A percentile compares a stretch with the other conserved stretches of the same genome.
These are phyloP conservation scores for Candida lessepsii DNA, from an alignment of 805 yeast species.

Conservation along the genomic window DNA sequence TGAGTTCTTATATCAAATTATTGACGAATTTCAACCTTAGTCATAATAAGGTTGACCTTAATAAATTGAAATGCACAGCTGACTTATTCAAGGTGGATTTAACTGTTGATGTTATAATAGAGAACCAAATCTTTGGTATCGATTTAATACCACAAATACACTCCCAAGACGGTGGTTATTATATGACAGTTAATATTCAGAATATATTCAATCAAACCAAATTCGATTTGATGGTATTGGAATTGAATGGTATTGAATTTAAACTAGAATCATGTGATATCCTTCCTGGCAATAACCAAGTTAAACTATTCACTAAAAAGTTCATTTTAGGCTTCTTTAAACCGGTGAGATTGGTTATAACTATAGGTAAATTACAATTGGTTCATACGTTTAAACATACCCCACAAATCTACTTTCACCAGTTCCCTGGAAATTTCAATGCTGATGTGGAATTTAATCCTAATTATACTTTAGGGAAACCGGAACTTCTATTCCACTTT, in stretches of 20 bases:
- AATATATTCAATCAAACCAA: conserved; percentile 28
- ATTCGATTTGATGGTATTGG: conserved; percentile 22
- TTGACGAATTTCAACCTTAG: conserved; percentile 29
- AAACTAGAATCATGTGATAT: conserved; percentile 1
- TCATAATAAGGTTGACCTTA: conserved; percentile 22
- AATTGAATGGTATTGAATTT: conserved; percentile 18
- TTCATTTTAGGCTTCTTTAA: conserved; percentile 23
- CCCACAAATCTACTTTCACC: conserved; percentile 8
- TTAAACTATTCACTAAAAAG: conserved; percentile 13
- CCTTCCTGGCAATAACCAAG: neutral
- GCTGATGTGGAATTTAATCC: conserved; percentile 4
- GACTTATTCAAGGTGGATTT: conserved; percentile 15
- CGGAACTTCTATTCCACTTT: conserved; percentile 9
- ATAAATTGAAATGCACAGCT: conserved; percentile 17
- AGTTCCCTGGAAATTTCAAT: conserved; percentile 6
- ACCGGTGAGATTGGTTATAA: conserved; percentile 17
- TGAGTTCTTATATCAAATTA: conserved; percentile 41
- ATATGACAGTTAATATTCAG: conserved; percentile 30
- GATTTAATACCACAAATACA: conserved; percentile 37
- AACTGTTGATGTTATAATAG: conserved; percentile 19
- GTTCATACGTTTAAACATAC: conserved; percentile 14
- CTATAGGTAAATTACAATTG: conserved; percentile 20
- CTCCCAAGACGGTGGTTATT: conserved; percentile 31
- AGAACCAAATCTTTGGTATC: conserved; percentile 23
- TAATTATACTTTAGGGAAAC: conserved; percentile 9